phyloP scores from a whole-genome alignment of 495 filamentous ascomycete genomes.

The Rhizodiscina lignyota region DNA sequence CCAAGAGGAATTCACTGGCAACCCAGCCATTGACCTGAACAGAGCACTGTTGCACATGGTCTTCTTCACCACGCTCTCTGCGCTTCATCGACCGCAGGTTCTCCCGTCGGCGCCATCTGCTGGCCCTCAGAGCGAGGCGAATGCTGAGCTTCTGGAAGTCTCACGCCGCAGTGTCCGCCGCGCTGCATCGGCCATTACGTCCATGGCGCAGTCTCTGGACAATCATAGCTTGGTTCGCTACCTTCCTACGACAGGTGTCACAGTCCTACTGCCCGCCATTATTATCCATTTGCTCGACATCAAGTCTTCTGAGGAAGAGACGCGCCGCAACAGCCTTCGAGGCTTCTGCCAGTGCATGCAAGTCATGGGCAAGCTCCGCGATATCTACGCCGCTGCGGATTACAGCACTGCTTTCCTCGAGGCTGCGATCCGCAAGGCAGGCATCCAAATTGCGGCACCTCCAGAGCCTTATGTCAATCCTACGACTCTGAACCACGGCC shows the following conservation, averaged over 20 bases:
- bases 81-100: constrained; percentile 75
- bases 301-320: constrained; percentile 54
- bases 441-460: constrained; percentile 26
- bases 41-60: constrained; percentile 73
- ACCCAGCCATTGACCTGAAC: constrained; percentile 50
- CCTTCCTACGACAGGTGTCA: constrained; percentile 76
- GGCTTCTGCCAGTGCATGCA: constrained; percentile 78
- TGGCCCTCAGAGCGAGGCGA: constrained; percentile 32
- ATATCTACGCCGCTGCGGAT: constrained; percentile 75
- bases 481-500: constrained; percentile 1
- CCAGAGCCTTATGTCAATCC: constrained; percentile 1
- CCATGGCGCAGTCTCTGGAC: constrained; percentile 57
- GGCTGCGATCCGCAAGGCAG: constrained; percentile 65
- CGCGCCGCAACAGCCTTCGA: constrained; percentile 48
- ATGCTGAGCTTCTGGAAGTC: constrained; percentile 50
- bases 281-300: constrained; percentile 85
- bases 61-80: constrained; percentile 72
- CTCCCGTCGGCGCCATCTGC: constrained; percentile 51
- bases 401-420: constrained; percentile 76
- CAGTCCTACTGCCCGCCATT: constrained; percentile 74
- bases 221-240: constrained; percentile 51
- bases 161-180: constrained; percentile 64
- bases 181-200: constrained; percentile 65
- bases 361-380: constrained; percentile 62
- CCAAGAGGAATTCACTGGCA: constrained; percentile 25